Conservation (phyloP, 2,329 filamentous ascomycete genomes). For the Talaromyces islandicus region DNA sequence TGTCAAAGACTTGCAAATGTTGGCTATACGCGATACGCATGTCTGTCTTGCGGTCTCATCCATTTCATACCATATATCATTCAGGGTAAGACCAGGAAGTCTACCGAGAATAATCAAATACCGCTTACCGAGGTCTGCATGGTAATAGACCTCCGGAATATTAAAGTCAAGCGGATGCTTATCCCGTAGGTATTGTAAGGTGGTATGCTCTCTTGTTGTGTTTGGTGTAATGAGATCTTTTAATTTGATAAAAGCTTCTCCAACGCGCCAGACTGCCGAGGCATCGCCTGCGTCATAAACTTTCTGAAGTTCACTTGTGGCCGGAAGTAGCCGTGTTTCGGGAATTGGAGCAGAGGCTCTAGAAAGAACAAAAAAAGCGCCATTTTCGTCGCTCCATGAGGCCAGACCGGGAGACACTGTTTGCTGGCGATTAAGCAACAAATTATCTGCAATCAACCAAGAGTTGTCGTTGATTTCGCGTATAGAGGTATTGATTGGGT, state of each 20-base stretch:
- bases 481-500: conserved; percentile 2
- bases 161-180: background rate
- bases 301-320: background rate
- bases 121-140: background rate
- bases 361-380: conserved; percentile 1
- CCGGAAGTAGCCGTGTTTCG: background rate
- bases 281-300: background rate
- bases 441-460: background rate
- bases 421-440: background rate
- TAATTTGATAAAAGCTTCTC: conserved; percentile 5
- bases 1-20: background rate
- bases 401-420: background rate
- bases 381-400: conserved; percentile 1
- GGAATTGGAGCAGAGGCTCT: background rate
- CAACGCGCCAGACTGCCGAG: background rate
- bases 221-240: conserved; percentile 1
- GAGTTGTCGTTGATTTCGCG: background rate
- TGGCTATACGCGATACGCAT: background rate
- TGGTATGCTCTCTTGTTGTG: conserved; percentile 1
- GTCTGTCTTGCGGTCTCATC: background rate
- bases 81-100: conserved; percentile 1
- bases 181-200: conserved; percentile 1
- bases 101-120: conserved; percentile 3
- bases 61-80: background rate
- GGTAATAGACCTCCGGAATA: background rate